Conservation (phyloP, 176 grass and related monocot species). For the Oryza officinalis region DNA sequence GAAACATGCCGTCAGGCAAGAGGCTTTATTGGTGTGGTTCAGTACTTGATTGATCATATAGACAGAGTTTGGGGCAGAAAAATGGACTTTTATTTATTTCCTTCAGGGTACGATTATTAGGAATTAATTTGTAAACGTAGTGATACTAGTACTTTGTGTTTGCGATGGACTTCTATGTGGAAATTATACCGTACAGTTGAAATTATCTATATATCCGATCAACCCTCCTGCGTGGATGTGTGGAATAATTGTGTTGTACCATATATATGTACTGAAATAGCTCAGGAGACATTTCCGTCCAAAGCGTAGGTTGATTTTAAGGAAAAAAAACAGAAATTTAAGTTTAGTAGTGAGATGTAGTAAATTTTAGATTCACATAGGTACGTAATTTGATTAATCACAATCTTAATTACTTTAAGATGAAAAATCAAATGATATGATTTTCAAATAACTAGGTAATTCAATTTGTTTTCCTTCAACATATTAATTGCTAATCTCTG, state of each 20-base stretch:
- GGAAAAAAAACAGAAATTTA: background rate
- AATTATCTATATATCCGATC: background rate
- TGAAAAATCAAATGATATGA: background rate
- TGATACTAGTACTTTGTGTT: background rate
- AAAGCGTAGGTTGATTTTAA: background rate
- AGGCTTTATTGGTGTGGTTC: background rate
- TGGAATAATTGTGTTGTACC: background rate
- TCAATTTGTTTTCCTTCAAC: background rate
- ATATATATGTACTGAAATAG: background rate
- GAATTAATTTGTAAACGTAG: background rate
- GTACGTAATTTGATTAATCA: background rate
- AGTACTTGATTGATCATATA: constrained; percentile 5
- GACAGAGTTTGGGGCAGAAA: background rate
- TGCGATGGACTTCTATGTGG: background rate
- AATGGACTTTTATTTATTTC: background rate
- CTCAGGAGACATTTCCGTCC: background rate
- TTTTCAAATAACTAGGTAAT: background rate
- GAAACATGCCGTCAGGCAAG: background rate
- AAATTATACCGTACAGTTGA: no score
- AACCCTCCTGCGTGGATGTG: background rate
- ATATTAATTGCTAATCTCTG: background rate
- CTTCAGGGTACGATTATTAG: background rate
- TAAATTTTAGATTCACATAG: background rate
- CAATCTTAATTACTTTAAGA: background rate
- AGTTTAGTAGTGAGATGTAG: background rate